Evolutionary conservation across 2,329 filamentous ascomycete genomes (phyloP), one percentile per base, ranked within the genome.

Genomic region (Hypocrella siamensis): DNA sequence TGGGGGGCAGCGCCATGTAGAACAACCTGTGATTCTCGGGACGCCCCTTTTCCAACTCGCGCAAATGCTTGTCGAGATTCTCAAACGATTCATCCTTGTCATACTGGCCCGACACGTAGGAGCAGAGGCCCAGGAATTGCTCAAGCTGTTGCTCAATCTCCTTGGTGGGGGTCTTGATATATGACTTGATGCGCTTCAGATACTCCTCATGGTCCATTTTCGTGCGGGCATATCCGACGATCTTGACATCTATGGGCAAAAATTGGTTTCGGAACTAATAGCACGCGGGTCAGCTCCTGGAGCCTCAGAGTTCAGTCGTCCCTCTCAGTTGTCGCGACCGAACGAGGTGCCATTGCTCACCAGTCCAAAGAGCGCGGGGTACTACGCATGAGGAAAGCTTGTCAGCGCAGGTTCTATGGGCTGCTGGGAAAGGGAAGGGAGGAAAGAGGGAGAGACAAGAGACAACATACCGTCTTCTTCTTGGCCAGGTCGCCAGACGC

Each of bases 191-290:
- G 45, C 90, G 75, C 62, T 79, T 82, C 53, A 96, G 70, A 65
- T 82, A 96, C 59, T 98, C 90, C 42, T 84, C 77, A 51, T 88
- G 85, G 63, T 96, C 86, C 90, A 98, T 98, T 70, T 94, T 94
- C 47, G 90, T 98, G 55, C 90, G 79, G 48, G 90, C 90, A 83
- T 98, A 98, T 66, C 90, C 90, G 49, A 98, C 76, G 54, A 98
- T 94, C 60, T 77, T 82, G 61, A 93, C 85, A 59, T 92, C 85
- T 62, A 93, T 93, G 48, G 76, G 90, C 31, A 98, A 81, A 67
- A 96, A 98, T 61, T 94, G 88, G 67, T 98, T 98, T 54, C 90
- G 84, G 66, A 88, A 93, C 86, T 93, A 53, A 7, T 7, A 6
- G 9, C n/a, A 14, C 10, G 17, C n/a, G 12, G n/a, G 17, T 37